Conservation (phyloP, 768 basidiomycete genomes). For the Candolleomyces eurysporus region DNA sequence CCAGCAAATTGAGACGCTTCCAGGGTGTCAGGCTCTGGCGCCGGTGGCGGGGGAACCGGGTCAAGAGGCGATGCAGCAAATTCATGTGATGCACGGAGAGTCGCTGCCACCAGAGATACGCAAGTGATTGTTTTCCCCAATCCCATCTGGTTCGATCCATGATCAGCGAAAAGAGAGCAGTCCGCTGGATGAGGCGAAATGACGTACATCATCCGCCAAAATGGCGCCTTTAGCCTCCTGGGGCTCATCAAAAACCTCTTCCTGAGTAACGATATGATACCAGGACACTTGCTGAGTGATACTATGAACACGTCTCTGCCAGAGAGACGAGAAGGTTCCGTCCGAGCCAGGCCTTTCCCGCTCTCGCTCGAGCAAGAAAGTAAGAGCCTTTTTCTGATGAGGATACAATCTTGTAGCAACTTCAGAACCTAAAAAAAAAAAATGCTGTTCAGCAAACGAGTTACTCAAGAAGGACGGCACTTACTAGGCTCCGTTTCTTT, state of each 20-base stretch:
- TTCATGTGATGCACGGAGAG: slow-evolving; percentile 62
- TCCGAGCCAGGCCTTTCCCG: slow-evolving; percentile 56
- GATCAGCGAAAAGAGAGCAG: slow-evolving; percentile 9
- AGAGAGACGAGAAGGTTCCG: slow-evolving; percentile 69
- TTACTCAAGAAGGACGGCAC: slow-evolving; percentile 17
- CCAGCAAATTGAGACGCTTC: slow-evolving; percentile 67
- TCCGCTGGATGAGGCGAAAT: slow-evolving; percentile 12
- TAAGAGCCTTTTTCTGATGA: slow-evolving; percentile 97
- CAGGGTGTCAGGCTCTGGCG: slow-evolving; percentile 22
- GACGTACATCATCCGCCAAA: slow-evolving; percentile 91
- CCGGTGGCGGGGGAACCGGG: slow-evolving; percentile 36
- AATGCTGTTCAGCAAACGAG: slow-evolving; percentile 8
- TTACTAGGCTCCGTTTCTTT: slow-evolving; percentile 82
- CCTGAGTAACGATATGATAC: slow-evolving; percentile 84
- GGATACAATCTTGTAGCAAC: slow-evolving; percentile 90
- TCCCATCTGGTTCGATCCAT: slow-evolving; percentile 70
- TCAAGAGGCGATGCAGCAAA: slow-evolving; percentile 63
- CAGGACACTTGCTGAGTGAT: slow-evolving; percentile 50
- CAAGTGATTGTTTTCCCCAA: slow-evolving; percentile 97
- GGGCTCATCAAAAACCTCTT: slow-evolving; percentile 66
- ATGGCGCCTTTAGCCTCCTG: slow-evolving; percentile 82
- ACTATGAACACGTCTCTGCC: slow-evolving; percentile 58
- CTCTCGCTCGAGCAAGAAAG: slow-evolving; percentile 90
- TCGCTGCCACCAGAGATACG: slow-evolving; percentile 89
- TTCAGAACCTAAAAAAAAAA: slow-evolving; percentile 45